Evolutionary conservation across 1,284 basidiomycete species (phyloP), one percentile per base, ranked within the genome.

Genomic region (Stereum hirsutum): DNA sequence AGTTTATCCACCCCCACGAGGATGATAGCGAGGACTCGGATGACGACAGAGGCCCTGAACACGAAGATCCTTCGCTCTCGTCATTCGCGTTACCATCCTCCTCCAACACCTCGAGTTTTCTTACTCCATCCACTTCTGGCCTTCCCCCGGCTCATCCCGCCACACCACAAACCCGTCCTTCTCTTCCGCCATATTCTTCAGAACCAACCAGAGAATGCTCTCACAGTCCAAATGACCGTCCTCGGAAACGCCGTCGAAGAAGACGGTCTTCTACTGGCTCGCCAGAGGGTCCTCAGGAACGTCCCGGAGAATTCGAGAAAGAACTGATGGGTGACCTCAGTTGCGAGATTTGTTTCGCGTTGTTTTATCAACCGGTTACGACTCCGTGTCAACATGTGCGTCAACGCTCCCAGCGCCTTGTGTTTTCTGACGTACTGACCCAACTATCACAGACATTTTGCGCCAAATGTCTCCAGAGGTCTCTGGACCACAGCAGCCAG

Each of bases 381-480:
- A 90, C 92, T 1, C 88, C 89, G 3, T 97, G 94, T 60, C 92
- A 95, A 59, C 93, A 97, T 65, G 88, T 88, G 57, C 59, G 86
- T 61, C 17, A 19, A 40, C 34, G 11, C 24, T 25, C 28, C 26
- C 46, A 43, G 40, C 20, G 36, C 25, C n/a, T 32, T 27, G 44
- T 44, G n/a, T n/a, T n/a, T 28, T 38, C 33, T 39, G 15, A 12
- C 39, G 11, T 33, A 19, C 38, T 36, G n/a, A 34, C 42, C 7
- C 8, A 10, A 15, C 36, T 37, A 43, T n/a, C 26, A 3, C 57
- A 92, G 86, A 94, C 93, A 0, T 97, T 94, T 62, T 97, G 95
- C 61, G 72, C 77, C 10, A 79, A 78, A 53, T 98, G 93, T 63
- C 75, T 98, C 21, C 81, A 89, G 45, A 81, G 93, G 38, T 86